These are phyloP conservation scores for Aspergillus neoniger DNA, from an alignment of 2,329 filamentous ascomycete genomes.

Conservation along the genomic window DNA sequence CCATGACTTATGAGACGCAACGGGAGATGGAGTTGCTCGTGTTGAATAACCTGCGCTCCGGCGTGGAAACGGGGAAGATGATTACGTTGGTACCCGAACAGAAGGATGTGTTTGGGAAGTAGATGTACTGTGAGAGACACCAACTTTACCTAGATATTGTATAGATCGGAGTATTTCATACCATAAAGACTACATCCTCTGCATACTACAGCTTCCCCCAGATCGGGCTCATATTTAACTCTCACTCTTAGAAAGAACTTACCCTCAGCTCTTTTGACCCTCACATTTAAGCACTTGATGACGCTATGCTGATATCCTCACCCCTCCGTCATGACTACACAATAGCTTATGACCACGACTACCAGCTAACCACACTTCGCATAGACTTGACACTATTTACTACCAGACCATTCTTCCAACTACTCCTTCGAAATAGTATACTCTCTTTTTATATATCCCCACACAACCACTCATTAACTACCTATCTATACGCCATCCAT, in stretches of 20 bases:
- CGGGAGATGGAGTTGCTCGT: constrained; percentile 63
- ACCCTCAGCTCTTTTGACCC: too few species aligned
- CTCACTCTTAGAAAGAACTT: too few species aligned
- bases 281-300: too few species aligned
- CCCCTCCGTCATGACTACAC: neutral
- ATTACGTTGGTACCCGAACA: constrained; percentile 65
- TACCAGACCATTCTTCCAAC: too few species aligned
- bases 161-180: neutral
- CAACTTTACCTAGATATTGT: too few species aligned
- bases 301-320: neutral
- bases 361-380: too few species aligned
- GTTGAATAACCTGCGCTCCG: constrained; percentile 58
- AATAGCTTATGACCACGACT: neutral
- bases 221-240: too few species aligned
- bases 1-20: constrained; percentile 61
- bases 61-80: constrained; percentile 58
- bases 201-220: too few species aligned
- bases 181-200: too few species aligned
- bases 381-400: too few species aligned
- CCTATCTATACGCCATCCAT: neutral
- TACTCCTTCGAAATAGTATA: neutral
- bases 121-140: neutral
- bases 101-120: constrained; percentile 39
- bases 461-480: too few species aligned
- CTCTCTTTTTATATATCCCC: neutral